A percentile compares a stretch with the other conserved stretches of the same genome.
Evolutionary conservation across 2,329 filamentous ascomycete species (phyloP).

Genomic region (Pestalotiopsis sp.): DNA sequence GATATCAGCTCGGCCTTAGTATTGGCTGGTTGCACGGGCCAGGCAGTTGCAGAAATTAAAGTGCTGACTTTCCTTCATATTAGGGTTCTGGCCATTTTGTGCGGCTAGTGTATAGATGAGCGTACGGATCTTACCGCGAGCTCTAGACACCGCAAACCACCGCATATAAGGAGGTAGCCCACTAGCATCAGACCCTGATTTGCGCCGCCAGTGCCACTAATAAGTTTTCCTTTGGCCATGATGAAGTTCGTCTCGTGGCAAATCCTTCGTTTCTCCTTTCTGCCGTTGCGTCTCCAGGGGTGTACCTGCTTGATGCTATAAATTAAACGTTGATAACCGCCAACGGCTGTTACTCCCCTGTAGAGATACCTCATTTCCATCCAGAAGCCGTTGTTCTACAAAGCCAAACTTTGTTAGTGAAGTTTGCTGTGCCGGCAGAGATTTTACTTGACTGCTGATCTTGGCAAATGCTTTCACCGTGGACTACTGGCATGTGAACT

Average conservation of each 20-base stretch:
- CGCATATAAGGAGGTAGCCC: neutral
- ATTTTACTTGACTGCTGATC: too few relatives aligned
- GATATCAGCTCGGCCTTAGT: neutral
- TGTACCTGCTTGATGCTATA: neutral
- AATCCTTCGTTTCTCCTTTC: neutral
- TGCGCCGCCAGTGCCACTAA: neutral
- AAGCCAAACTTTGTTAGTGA: too few relatives aligned
- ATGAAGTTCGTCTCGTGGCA: neutral
- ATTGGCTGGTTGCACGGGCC: neutral
- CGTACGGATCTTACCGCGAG: neutral
- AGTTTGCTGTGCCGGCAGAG: too few relatives aligned
- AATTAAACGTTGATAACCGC: neutral
- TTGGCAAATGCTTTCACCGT: neutral
- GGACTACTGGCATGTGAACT: neutral
- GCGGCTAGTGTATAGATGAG: neutral
- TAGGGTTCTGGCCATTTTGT: neutral
- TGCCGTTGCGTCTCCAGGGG: neutral
- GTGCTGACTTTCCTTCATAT: neutral
- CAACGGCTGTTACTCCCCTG: neutral
- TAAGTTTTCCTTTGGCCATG: neutral
- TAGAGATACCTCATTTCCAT: neutral
- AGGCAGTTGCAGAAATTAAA: neutral
- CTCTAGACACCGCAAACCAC: neutral
- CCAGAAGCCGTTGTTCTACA: too few relatives aligned
- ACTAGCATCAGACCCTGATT: neutral